Base-by-base conservation (phyloP, 1,139 yeast genomes). In the Suhomyces guaymorum region DNA sequence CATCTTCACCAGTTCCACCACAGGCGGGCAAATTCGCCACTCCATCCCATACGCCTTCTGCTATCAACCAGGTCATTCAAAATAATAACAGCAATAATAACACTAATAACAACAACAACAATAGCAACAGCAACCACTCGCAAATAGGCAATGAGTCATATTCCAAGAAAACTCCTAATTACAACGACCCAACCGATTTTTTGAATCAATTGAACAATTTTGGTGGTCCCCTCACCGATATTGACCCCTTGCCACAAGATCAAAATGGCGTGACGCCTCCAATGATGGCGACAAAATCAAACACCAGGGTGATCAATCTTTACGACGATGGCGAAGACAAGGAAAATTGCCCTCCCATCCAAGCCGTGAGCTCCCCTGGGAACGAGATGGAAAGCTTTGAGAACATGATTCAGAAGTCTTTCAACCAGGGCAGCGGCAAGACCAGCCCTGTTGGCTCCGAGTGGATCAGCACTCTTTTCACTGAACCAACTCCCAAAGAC, bases 181-280 rank as follows among this genome's bases (percentile, higher is more conserved):
- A 63, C 42, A 61, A 57, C 41, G 77, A 69, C 28, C 49, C 71
- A 25, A 66, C 68, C 42, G 78, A 73, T 28, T 64, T 74, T 49
- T 62, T 72, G 54, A 67, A 67, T 43, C 79, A 73, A 47, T 50
- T 73, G 35, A 73, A 72, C 39, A 57, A 62, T 25, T 70, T 65
- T 40, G 76, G 77, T 15, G 79, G 78, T 0, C 80, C 80, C 7
- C 57, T 74, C 42, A 75, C 80, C 3, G 80, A 75, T 46, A 73
- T 75, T 23, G 80, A 75, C 51, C 75, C 75, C 3, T 54, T 70
- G 31, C 74, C 74, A 3, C 62, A 59, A 33, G 68, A 64, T 24
- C 47, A 46, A 12, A 58, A 49, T 33, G 57, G 54, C 2, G 55
- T 57, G 4, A 69, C 75, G 0, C 75, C 75, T 5, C 76, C 77